phyloP scores from a whole-genome alignment of 1,284 basidiomycete species.

The Clitocybe nebularis region DNA sequence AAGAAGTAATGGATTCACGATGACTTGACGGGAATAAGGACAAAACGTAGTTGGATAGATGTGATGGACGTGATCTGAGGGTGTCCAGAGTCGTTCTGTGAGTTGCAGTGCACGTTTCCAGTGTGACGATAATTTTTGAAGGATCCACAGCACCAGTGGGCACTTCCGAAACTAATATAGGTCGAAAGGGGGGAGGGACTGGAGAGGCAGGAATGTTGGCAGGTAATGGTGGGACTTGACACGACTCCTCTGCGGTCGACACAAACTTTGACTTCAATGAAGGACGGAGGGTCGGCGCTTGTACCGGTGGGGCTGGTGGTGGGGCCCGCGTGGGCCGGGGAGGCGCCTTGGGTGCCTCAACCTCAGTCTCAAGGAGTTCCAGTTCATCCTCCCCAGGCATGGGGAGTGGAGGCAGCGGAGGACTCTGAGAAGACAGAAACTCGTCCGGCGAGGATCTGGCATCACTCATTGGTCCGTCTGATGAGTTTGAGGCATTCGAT shows the following conservation, averaged over 20 bases:
- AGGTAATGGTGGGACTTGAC: slow-evolving; percentile 36
- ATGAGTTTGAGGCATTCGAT: slow-evolving; percentile 11
- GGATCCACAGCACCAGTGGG: slow-evolving; percentile 46
- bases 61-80: slow-evolving; percentile 61
- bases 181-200: slow-evolving; percentile 49
- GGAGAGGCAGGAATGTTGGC: slow-evolving; percentile 30
- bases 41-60: slow-evolving; percentile 54
- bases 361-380: slow-evolving; percentile 23
- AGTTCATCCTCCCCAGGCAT: slow-evolving; percentile 27
- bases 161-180: slow-evolving; percentile 61
- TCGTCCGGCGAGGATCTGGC: slow-evolving; percentile 14
- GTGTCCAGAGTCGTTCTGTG: slow-evolving; percentile 64
- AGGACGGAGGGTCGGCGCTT: slow-evolving; percentile 29
- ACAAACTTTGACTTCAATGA: slow-evolving; percentile 38
- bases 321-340: slow-evolving; percentile 34
- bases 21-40: slow-evolving; percentile 38
- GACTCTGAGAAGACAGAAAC: slow-evolving; percentile 31
- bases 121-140: slow-evolving; percentile 58
- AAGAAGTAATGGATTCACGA: slow-evolving; percentile 40
- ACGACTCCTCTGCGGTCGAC: slow-evolving; percentile 35
- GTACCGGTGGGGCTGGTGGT: slow-evolving; percentile 15
- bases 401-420: slow-evolving; percentile 53
- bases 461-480: slow-evolving; percentile 3
- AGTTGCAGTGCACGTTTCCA: slow-evolving; percentile 66
- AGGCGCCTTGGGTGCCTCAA: slow-evolving; percentile 31